These are phyloP conservation scores for Tetracladium maxilliforme DNA, from an alignment of 2,329 filamentous ascomycete species.

Conservation along the genomic window DNA sequence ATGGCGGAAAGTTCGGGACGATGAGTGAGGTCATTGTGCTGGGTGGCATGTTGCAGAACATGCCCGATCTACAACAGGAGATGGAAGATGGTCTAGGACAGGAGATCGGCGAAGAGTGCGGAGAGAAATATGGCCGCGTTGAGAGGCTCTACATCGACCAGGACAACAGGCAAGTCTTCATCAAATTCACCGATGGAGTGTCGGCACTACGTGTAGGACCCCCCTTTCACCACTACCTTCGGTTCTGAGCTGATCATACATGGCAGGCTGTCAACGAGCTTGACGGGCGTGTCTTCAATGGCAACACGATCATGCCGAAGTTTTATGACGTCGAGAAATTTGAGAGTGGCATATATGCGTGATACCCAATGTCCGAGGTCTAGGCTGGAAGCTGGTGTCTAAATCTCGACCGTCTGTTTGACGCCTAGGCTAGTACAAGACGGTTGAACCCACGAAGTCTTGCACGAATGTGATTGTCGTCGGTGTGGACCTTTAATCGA, in stretches of 20 bases:
- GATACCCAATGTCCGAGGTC: too few relatives aligned
- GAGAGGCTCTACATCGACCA: conserved; percentile 66
- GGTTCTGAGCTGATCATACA: conserved; percentile 7
- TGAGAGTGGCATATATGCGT: conserved; percentile 45
- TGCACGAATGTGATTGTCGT: too few relatives aligned
- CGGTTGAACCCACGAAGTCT: too few relatives aligned
- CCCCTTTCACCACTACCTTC: conserved; percentile 1
- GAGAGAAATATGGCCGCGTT: conserved; percentile 74
- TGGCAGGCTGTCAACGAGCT: conserved; percentile 73
- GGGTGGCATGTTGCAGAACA: conserved; percentile 70
- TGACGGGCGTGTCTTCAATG: conserved; percentile 77
- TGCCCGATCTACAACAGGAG: conserved; percentile 70
- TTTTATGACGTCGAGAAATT: conserved; percentile 80
- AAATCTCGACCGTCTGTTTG: too few relatives aligned
- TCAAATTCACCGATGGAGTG: conserved; percentile 79
- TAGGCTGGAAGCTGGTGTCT: too few relatives aligned
- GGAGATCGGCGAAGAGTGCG: conserved; percentile 91
- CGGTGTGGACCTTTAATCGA: too few relatives aligned
- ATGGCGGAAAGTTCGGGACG: conserved; percentile 45
- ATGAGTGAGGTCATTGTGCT: conserved; percentile 78
- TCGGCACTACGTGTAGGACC: conserved; percentile 65
- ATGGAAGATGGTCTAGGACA: conserved; percentile 65
- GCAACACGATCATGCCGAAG: conserved; percentile 65
- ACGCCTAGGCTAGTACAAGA: too few relatives aligned
- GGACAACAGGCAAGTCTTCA: conserved; percentile 58